Evolutionary conservation across 768 basidiomycete genomes (phyloP).

Genomic region (Phaeotremella fagi): DNA sequence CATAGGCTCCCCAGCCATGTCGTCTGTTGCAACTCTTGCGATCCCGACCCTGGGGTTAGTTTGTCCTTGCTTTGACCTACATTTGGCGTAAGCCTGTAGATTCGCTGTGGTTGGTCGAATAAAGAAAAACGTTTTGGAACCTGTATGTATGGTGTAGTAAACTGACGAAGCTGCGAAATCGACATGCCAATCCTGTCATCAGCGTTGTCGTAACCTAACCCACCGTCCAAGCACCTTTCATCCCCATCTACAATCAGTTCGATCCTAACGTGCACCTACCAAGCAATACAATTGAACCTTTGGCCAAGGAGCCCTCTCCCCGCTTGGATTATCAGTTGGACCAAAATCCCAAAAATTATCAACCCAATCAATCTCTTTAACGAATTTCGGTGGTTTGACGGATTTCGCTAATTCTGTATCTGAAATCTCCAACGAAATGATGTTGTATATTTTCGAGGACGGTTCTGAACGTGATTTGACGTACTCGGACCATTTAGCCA

Average conservation of each 20-base stretch:
- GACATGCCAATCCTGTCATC: conserved; percentile 85
- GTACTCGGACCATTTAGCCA: conserved; percentile 84
- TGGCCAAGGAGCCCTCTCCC: conserved; percentile 51
- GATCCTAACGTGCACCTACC: conserved; percentile 10
- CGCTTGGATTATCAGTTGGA: conserved; percentile 32
- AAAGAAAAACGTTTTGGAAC: conserved; percentile 92
- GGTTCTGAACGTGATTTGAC: conserved; percentile 59
- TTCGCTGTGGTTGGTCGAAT: conserved; percentile 83
- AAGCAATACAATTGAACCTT: conserved; percentile 95
- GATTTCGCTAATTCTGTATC: conserved; percentile 73
- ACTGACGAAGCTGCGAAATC: conserved; percentile 97
- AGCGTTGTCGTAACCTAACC: conserved; percentile 37
- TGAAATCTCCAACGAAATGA: conserved; percentile 91
- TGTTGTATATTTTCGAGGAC: conserved; percentile 74
- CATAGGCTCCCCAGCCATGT: conserved; percentile 90
- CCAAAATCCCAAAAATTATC: conserved; percentile 81
- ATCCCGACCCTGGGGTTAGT: conserved; percentile 62
- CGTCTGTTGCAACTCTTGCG: conserved; percentile 72
- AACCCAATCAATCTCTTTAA: conserved; percentile 89
- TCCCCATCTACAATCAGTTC: conserved; percentile 65
- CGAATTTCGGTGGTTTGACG: conserved; percentile 73
- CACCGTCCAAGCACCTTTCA: conserved; percentile 88
- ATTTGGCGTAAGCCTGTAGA: conserved; percentile 81
- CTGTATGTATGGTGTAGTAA: conserved; percentile 89
- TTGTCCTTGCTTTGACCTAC: conserved; percentile 42